These are phyloP conservation scores for Solanum okadae DNA, from an alignment of 257 asterid species.

Conservation along the genomic window DNA sequence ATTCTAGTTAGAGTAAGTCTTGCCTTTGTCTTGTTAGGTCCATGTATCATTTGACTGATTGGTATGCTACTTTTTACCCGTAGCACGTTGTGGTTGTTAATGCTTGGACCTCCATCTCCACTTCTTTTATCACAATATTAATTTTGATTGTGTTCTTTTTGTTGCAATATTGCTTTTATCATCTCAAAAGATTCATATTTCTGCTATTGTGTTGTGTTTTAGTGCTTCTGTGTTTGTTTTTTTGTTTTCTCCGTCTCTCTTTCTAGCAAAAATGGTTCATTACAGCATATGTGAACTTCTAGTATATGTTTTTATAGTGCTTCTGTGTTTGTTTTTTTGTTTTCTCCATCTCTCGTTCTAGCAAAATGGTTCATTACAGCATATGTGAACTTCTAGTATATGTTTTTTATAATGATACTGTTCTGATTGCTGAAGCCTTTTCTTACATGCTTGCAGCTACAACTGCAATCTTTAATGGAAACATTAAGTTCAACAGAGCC, in stretches of 20 bases:
- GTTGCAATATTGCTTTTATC: not conserved
- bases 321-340: not conserved
- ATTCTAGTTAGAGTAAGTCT: not conserved
- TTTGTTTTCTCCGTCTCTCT: not conserved
- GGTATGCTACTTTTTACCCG: not conserved
- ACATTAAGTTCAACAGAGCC: conserved; percentile 92
- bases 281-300: not conserved
- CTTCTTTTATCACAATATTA: not conserved
- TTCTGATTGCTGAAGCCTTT: conserved; percentile 13
- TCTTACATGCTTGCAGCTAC: conserved; percentile 57
- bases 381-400: not conserved
- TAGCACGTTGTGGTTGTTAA: not conserved
- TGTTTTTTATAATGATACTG: conserved; percentile 1
- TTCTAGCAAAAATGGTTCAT: not conserved
- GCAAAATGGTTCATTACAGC: not conserved
- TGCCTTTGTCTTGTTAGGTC: not conserved
- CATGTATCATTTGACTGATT: not conserved
- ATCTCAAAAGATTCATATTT: not conserved
- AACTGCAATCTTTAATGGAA: conserved; percentile 97
- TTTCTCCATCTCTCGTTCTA: not conserved
- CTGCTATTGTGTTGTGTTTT: not conserved
- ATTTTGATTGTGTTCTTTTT: not conserved
- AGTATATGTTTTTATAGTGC: not conserved
- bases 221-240: not conserved
- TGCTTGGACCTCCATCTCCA: not conserved